Base-by-base conservation (phyloP, 805 yeast genomes). In the Candida ponderosae region DNA sequence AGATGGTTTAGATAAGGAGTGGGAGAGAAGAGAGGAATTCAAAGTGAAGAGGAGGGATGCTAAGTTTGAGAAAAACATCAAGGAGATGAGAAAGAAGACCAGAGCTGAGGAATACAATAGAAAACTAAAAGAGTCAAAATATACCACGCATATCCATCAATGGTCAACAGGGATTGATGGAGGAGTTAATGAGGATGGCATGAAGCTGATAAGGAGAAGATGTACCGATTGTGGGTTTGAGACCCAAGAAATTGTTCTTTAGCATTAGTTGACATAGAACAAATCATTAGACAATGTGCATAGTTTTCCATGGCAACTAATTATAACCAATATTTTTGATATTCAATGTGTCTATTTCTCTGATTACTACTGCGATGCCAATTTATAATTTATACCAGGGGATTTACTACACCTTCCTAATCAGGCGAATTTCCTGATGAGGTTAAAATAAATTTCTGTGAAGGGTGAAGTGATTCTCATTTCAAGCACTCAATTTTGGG, bases 41-140 rank as follows among this genome's bases (percentile, higher is more conserved):
- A 77, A 85, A 43, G 66, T 85, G 16, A 73, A 75, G 40, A 66
- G 96, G 36, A 72, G 84, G 42, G 96, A 88, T 44, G 78, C 78
- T 51, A 79, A 78, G 57, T 93, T 85, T 57, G 79, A 83, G 45
- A 71, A 72, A n/a, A 79, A 82, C 51, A 65, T 93, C 53, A 68
- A 70, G 47, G 94, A 89, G 50, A 90, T 93, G 96, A 68, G 97
- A 43, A 78, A 83, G 55, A 81, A 83, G 48, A 83, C 97, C 3
- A 70, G 98, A 48, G 97, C 98, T 0, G 96, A 89, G 56, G 93
- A 84, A 53, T 79, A 70, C 51, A 88, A 95, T 1, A 71, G 88
- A 48, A 72, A 74, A 47, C 48, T 82, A 18, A 68, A 89, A 29
- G 74, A 77, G 39, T 76, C 76, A 4, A 65, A 74, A 43, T 66